Evolutionary conservation across 192 early-diverging fungal genomes (phyloP).

Genomic region (Backusella sp.): DNA sequence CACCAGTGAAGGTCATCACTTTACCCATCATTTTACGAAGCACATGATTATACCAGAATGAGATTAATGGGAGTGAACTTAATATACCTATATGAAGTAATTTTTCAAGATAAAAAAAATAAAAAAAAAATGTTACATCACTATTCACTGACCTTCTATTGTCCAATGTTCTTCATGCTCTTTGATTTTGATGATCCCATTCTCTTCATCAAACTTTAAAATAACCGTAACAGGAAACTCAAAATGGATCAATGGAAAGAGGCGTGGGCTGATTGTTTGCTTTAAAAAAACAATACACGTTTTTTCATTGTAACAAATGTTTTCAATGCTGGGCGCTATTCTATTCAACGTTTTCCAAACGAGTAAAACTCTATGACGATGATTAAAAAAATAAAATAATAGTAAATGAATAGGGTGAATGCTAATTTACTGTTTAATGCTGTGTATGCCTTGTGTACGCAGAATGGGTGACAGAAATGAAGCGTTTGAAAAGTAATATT

Average conservation of each 20-base stretch:
- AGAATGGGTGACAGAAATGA: constrained; percentile 49
- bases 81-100: constrained; percentile 35
- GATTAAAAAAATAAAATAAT: background rate
- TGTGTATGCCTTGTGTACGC: constrained; percentile 44
- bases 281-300: constrained; percentile 42
- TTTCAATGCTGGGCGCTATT: constrained; percentile 26
- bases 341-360: constrained; percentile 34
- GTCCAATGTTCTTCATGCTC: constrained; percentile 58
- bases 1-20: constrained; percentile 43
- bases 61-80: constrained; percentile 48
- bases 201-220: constrained; percentile 43
- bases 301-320: constrained; percentile 27
- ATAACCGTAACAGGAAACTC: constrained; percentile 48
- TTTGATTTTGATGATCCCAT: constrained; percentile 41
- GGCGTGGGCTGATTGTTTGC: constrained; percentile 48
- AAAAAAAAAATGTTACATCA: background rate
- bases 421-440: constrained; percentile 42
- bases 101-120: constrained; percentile 4
- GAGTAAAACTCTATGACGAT: constrained; percentile 20
- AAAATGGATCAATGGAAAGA: constrained; percentile 46
- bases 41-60: constrained; percentile 56
- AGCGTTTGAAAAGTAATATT: constrained; percentile 48
- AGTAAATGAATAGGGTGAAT: background rate
- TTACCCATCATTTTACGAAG: constrained; percentile 42
- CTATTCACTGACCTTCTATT: constrained; percentile 37